Evolutionary conservation across 2,329 filamentous ascomycete species (phyloP).

Genomic region (Botrytis paeoniae): DNA sequence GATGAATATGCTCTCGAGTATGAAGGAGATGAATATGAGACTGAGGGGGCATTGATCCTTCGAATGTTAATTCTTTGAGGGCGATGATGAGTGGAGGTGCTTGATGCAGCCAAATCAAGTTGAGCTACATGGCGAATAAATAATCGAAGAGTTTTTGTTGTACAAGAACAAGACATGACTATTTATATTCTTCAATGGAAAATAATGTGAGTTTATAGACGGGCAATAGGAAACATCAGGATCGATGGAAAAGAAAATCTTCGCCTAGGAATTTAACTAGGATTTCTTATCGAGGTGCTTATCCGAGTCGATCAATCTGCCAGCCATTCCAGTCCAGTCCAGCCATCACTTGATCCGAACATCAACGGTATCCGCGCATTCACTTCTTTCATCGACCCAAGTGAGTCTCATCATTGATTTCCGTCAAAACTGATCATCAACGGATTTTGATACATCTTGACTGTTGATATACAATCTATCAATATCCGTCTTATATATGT

Average conservation of each 20-base stretch:
- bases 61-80: conserved; percentile 5
- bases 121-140: conserved; percentile 36
- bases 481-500: neutral
- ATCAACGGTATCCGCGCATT: neutral
- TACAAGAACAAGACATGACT: conserved; percentile 36
- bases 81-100: neutral
- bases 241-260: conserved; percentile 18
- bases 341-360: neutral
- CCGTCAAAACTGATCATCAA: neutral
- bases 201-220: neutral
- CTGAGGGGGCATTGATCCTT: conserved; percentile 9
- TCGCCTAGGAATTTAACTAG: conserved; percentile 11
- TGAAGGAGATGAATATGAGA: neutral
- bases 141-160: conserved; percentile 29
- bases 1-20: conserved; percentile 10
- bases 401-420: neutral
- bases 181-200: conserved; percentile 11
- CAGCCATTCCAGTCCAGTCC: neutral
- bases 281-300: conserved; percentile 13
- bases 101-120: conserved; percentile 30
- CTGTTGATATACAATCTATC: neutral
- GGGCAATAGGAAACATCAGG: neutral
- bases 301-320: neutral
- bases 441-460: neutral
- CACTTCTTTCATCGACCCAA: neutral